Conservation (phyloP, 441 rosid species). For the Populus hybrid region DNA sequence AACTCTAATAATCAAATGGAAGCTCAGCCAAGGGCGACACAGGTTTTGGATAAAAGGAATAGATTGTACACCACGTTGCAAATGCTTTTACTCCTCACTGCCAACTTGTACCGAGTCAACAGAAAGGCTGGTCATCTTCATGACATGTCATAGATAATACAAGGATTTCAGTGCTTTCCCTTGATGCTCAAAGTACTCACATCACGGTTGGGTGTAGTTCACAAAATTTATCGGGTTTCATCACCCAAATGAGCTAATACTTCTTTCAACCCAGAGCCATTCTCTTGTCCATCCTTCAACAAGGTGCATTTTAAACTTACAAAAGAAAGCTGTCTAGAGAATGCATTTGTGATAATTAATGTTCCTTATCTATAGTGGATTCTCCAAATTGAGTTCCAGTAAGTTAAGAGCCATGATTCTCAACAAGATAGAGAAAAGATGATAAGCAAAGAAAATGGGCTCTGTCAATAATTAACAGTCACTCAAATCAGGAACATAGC, state of each 20-base stretch:
- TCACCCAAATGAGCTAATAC: neutral
- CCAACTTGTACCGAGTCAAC: neutral
- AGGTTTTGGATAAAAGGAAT: neutral
- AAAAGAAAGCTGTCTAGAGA: neutral
- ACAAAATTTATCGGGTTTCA: neutral
- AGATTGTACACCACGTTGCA: neutral
- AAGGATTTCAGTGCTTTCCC: neutral
- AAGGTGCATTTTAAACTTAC: neutral
- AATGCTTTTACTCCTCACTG: neutral
- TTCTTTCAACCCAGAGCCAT: neutral
- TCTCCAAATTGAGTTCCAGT: neutral
- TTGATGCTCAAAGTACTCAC: neutral
- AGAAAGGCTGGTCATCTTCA: neutral
- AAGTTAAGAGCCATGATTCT: neutral
- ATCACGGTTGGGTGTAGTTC: neutral
- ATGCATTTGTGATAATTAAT: neutral
- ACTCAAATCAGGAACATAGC: conserved; percentile 31
- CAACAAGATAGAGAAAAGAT: neutral
- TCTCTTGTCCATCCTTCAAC: neutral
- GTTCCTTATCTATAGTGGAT: neutral
- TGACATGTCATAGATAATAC: neutral
- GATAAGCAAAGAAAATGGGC: conserved; percentile 1
- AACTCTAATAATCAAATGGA: neutral
- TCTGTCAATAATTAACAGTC: conserved; percentile 20
- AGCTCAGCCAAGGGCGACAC: conserved; percentile 3